A percentile compares a stretch with the other conserved stretches of the same genome.
These are phyloP conservation scores for Pouteria campechiana DNA, from an alignment of 179 eudicot species.

Conservation along the genomic window DNA sequence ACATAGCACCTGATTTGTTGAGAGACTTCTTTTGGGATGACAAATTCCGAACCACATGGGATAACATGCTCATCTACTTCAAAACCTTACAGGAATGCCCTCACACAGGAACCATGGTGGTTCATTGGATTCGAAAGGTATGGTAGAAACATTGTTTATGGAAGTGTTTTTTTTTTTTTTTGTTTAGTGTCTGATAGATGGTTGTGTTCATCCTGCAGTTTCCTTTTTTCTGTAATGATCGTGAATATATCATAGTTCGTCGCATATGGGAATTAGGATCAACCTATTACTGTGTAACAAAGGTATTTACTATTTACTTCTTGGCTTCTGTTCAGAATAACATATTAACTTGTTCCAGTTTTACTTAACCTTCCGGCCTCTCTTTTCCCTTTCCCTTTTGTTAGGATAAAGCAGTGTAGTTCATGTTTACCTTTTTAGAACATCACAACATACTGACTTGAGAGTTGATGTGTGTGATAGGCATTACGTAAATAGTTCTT, in stretches of 20 bases:
- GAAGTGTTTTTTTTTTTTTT: background rate
- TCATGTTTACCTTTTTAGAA: background rate
- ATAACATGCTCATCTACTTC: conserved; percentile 73
- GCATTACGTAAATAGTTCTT: too few relatives aligned
- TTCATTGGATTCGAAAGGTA: conserved; percentile 97
- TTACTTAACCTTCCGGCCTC: too few relatives aligned
- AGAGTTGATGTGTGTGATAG: too few relatives aligned
- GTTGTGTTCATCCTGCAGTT: conserved; percentile 37
- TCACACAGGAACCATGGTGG: conserved; percentile 50
- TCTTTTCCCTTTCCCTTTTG: background rate
- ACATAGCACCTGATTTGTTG: conserved; percentile 74
- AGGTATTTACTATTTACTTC: too few relatives aligned
- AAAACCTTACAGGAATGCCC: conserved; percentile 76
- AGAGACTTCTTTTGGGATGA: conserved; percentile 99
- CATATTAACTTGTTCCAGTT: background rate
- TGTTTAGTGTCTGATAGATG: conserved; percentile 3
- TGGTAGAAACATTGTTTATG: background rate
- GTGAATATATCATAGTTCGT: conserved; percentile 86
- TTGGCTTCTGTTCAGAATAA: background rate
- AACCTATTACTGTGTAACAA: conserved; percentile 70
- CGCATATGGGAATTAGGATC: conserved; percentile 93
- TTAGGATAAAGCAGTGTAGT: background rate
- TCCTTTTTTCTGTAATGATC: conserved; percentile 97
- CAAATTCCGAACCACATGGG: conserved; percentile 91
- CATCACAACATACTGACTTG: conserved; percentile 2